phyloP scores from a whole-genome alignment of 495 filamentous ascomycete genomes.

The Hypoxylon lenormandii region DNA sequence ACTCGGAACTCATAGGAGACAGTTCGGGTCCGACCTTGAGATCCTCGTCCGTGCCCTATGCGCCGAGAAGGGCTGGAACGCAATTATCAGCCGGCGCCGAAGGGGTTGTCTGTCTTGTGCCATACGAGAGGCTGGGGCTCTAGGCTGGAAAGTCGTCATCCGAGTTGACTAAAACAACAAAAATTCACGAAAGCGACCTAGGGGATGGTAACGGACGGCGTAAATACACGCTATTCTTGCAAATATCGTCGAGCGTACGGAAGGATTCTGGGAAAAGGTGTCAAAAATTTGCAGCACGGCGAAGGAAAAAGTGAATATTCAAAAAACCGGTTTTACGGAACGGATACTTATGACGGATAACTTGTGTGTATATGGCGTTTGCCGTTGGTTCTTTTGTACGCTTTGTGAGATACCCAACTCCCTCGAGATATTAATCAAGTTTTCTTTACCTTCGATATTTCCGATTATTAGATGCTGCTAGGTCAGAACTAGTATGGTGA shows the following conservation, averaged over 20 bases:
- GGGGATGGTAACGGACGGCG: not conserved
- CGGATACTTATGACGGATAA: constrained; percentile 11
- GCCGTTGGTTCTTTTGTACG: constrained; percentile 25
- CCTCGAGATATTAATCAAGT: constrained; percentile 30
- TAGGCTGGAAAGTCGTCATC: constrained; percentile 74
- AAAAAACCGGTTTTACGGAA: constrained; percentile 24
- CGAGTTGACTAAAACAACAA: constrained; percentile 62
- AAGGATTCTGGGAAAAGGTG: not conserved
- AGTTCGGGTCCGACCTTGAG: constrained; percentile 68
- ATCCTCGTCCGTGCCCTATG: constrained; percentile 76
- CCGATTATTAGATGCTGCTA: not conserved
- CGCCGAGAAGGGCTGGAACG: constrained; percentile 74
- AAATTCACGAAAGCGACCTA: not conserved
- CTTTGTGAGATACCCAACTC: constrained; percentile 45
- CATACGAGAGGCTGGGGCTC: constrained; percentile 75
- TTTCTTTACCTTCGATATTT: constrained; percentile 17
- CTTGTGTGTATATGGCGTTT: constrained; percentile 24
- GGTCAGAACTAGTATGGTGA: too few relatives aligned
- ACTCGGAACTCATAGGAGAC: constrained; percentile 63
- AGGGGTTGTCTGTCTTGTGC: constrained; percentile 75
- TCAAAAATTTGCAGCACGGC: constrained; percentile 27
- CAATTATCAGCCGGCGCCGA: constrained; percentile 72
- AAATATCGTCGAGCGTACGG: constrained; percentile 2
- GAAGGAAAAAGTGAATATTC: constrained; percentile 12
- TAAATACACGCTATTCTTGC: not conserved